These are phyloP conservation scores for Serendipita vermifera DNA, from an alignment of 768 basidiomycete genomes.

Conservation along the genomic window DNA sequence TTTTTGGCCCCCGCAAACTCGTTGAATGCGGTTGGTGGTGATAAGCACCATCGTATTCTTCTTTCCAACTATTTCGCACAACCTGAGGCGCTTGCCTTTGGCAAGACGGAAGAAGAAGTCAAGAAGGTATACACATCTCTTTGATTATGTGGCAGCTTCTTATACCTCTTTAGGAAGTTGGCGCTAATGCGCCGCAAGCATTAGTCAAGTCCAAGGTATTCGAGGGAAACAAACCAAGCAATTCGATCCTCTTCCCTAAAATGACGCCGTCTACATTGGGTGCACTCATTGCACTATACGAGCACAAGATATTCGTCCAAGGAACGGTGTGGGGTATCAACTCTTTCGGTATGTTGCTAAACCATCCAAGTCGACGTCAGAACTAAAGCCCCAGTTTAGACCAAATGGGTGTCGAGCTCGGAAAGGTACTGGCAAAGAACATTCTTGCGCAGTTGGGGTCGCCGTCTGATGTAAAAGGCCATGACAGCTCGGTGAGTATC, in stretches of 20 bases:
- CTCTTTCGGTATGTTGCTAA: constrained; percentile 68
- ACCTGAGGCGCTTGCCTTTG: constrained; percentile 94
- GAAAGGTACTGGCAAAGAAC: constrained; percentile 93
- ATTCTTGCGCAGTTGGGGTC: constrained; percentile 80
- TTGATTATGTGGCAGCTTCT: not conserved
- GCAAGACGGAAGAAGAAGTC: constrained; percentile 89
- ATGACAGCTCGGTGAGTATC: constrained; percentile 65
- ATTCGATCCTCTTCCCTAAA: constrained; percentile 88
- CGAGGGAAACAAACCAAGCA: constrained; percentile 93
- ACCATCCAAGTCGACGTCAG: not conserved
- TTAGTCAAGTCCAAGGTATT: constrained; percentile 96
- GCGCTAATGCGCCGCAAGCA: constrained; percentile 57
- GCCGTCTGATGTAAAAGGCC: constrained; percentile 66
- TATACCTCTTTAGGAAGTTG: constrained; percentile 29
- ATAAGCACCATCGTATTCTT: constrained; percentile 93
- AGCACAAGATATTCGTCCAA: constrained; percentile 99
- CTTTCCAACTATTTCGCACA: constrained; percentile 98
- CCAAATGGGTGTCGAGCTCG: constrained; percentile 99
- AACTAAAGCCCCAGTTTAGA: constrained; percentile 33
- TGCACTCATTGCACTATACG: constrained; percentile 81
- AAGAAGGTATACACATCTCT: constrained; percentile 21
- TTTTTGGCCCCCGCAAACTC: constrained; percentile 83
- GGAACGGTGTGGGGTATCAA: constrained; percentile 98
- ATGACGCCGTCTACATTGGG: constrained; percentile 84
- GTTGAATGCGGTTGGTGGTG: constrained; percentile 75